These are phyloP conservation scores for Hawksworthiomyces lignivorus DNA, from an alignment of 2,329 filamentous ascomycete species.

Conservation along the genomic window DNA sequence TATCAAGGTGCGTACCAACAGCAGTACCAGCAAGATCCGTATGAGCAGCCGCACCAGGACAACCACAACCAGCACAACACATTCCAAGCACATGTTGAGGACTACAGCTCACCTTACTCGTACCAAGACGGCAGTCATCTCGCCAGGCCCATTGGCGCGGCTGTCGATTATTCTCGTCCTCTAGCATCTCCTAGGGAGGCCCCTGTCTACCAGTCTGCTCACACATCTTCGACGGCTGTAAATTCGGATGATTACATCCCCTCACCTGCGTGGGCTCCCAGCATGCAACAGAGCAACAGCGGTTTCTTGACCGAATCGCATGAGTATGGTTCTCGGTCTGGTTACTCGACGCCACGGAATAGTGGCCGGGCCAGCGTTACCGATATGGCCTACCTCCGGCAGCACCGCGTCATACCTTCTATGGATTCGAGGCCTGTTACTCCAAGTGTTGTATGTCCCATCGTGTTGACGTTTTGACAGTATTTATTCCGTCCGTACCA, in stretches of 20 bases:
- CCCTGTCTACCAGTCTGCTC: constrained; percentile 13
- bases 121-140: constrained; percentile 6
- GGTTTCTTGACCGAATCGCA: constrained; percentile 14
- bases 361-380: constrained; percentile 12
- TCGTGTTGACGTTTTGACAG: too few relatives aligned
- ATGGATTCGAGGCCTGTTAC: constrained; percentile 12
- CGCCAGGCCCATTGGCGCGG: not conserved
- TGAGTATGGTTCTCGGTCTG: constrained; percentile 12
- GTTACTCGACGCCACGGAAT: constrained; percentile 13
- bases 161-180: constrained; percentile 8
- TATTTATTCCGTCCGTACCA: too few relatives aligned
- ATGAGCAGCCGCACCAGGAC: too few relatives aligned
- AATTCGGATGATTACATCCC: constrained; percentile 12
- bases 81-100: not conserved
- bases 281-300: constrained; percentile 6
- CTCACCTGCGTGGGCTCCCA: constrained; percentile 7
- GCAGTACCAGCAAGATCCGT: constrained; percentile 1
- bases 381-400: constrained; percentile 14
- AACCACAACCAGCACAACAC: not conserved
- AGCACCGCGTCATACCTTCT: constrained; percentile 7
- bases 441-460: constrained; percentile 1
- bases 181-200: constrained; percentile 7
- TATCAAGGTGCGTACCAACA: not conserved
- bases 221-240: constrained; percentile 13
- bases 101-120: not conserved